These are phyloP conservation scores for Vanrija sp. DNA, from an alignment of 1,284 basidiomycete genomes.

Conservation along the genomic window DNA sequence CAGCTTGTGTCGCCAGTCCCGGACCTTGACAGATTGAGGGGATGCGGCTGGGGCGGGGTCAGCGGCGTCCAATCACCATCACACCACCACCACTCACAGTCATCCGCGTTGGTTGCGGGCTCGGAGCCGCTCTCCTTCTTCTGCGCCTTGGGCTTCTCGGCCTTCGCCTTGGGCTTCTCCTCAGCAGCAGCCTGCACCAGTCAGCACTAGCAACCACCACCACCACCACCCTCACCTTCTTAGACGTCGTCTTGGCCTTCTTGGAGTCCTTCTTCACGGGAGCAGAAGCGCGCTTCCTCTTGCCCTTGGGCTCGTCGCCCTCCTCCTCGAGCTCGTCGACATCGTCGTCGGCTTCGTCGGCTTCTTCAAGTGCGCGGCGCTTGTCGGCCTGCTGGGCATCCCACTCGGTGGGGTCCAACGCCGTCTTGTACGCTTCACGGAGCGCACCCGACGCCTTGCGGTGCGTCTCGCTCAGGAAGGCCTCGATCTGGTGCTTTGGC, in stretches of 20 bases:
- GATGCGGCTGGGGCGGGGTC: neutral
- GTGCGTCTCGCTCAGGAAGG: conserved; percentile 67
- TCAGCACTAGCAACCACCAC: neutral
- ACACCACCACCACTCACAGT: conserved; percentile 22
- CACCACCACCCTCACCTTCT: conserved; percentile 27
- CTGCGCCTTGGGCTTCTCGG: conserved; percentile 34
- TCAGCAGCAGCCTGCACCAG: neutral
- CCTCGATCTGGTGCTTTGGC: conserved; percentile 73
- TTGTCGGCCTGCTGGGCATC: conserved; percentile 52
- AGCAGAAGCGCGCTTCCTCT: conserved; percentile 53
- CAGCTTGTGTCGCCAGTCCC: conserved; percentile 83
- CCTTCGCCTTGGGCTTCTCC: conserved; percentile 54
- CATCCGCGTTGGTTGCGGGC: conserved; percentile 29
- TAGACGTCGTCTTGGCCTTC: conserved; percentile 53
- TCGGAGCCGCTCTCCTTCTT: conserved; percentile 10
- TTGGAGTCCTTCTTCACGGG: conserved; percentile 52
- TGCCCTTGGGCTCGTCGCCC: conserved; percentile 57
- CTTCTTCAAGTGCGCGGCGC: conserved; percentile 57
- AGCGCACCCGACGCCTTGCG: conserved; percentile 73
- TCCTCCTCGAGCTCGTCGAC: conserved; percentile 59
- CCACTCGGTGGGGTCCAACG: conserved; percentile 75
- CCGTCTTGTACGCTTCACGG: conserved; percentile 73
- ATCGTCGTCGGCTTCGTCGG: conserved; percentile 58
- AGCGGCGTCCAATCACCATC: neutral
- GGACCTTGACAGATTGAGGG: conserved; percentile 69